Evolutionary conservation across 108 stramenopile genomes (phyloP).

Genomic region (Pelagomonas calceolata): DNA sequence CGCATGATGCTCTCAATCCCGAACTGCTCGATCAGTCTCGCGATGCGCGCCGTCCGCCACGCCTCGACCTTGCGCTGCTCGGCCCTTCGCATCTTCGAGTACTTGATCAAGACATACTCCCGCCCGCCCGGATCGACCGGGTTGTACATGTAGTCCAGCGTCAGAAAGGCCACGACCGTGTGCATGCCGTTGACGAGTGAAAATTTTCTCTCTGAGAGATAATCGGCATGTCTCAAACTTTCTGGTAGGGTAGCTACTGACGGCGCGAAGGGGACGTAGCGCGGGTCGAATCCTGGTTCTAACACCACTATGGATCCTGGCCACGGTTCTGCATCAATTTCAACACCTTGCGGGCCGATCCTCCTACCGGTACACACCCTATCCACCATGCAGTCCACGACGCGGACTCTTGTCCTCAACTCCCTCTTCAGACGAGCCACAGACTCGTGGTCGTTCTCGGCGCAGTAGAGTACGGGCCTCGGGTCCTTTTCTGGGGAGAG

Average conservation of each 20-base stretch:
- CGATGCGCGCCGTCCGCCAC: not conserved
- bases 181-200: conserved; percentile 1
- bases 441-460: not conserved
- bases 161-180: not conserved
- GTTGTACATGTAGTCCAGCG: not conserved
- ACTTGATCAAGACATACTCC: not conserved
- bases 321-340: not conserved
- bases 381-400: conserved; percentile 4
- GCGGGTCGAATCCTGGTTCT: not conserved
- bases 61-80: not conserved
- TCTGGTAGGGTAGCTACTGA: not conserved
- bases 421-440: not conserved
- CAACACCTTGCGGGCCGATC: not conserved
- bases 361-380: not conserved
- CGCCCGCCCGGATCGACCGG: not conserved
- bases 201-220: not conserved
- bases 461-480: not conserved
- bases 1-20: not conserved
- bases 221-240: not conserved
- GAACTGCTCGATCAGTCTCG: not conserved
- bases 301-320: not conserved
- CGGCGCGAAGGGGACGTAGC: not conserved
- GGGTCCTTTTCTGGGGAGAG: not conserved
- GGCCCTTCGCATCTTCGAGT: not conserved
- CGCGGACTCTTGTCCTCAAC: not conserved